Evolutionary conservation across 495 filamentous ascomycete genomes (phyloP).

Genomic region (Xylaria longipes): DNA sequence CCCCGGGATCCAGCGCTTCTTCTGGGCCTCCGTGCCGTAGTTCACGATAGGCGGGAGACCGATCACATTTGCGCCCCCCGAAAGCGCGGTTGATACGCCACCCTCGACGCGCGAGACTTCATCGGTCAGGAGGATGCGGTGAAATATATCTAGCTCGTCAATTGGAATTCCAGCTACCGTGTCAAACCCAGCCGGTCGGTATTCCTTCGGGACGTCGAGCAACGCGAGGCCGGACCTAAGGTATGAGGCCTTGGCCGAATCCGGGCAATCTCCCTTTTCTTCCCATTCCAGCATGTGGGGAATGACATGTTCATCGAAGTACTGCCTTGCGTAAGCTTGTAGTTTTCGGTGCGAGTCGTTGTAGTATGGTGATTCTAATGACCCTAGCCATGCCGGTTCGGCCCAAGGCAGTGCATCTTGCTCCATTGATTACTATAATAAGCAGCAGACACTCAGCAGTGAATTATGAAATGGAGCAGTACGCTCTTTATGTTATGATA

Average conservation of each 20-base stretch:
- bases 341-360: conserved; percentile 66
- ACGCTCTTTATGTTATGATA: too few relatives aligned
- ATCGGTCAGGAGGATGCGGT: conserved; percentile 67
- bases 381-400: conserved; percentile 60
- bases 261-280: conserved; percentile 50
- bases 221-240: conserved; percentile 31
- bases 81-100: conserved; percentile 45
- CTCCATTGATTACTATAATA: conserved; percentile 9
- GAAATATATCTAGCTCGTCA: conserved; percentile 69
- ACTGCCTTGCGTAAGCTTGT: conserved; percentile 63
- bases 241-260: conserved; percentile 43
- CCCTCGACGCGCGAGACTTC: conserved; percentile 64
- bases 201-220: conserved; percentile 20
- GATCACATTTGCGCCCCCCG: conserved; percentile 67
- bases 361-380: conserved; percentile 60
- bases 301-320: conserved; percentile 62
- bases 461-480: neutral
- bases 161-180: conserved; percentile 63
- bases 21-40: conserved; percentile 63
- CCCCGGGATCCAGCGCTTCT: conserved; percentile 58
- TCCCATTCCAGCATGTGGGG: conserved; percentile 64
- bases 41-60: conserved; percentile 68
- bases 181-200: conserved; percentile 53
- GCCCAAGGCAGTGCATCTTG: conserved; percentile 30
- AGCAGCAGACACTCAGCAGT: neutral